Base-by-base conservation (phyloP, 495 filamentous ascomycete genomes). In the Letharia columbiana region DNA sequence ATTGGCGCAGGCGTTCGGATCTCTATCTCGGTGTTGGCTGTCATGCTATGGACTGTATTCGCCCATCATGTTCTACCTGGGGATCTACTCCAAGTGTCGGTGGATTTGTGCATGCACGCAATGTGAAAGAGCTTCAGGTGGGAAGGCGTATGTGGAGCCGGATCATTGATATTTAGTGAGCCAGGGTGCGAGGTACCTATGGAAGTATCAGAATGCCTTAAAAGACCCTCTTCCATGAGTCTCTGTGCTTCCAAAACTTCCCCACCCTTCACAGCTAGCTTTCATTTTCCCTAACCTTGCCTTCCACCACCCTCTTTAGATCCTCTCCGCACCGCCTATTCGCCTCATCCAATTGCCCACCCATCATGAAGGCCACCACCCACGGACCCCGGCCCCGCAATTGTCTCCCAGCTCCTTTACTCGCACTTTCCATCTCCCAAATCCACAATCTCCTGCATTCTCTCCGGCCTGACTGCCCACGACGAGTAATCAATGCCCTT, bases 381-480 rank as follows among this genome's bases (percentile, higher is more conserved):
- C 49, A 52, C 12, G 49, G 1, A 9, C n/a, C n/a, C 49, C 23
- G 49, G 49, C 23, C 49, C 49, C n/a, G n/a, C 49, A 8, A 52
- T 31, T 13, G 49, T 28, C 23, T 52, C 49, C 49, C 23, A 52
- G 15, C 23, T 66, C 68, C 60, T 59, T 10, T 61, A 61, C 59
- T 61, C 59, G 6, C 15, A 61, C 37, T 40, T 61, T 17, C 37
- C 59, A 28, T 41, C 33, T 7, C 37, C 59, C 37, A 61, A 37
- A 9, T 61, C 59, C n/a, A 61, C 42, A 45, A 61, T 23, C 59
- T 61, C 59, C 37, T 61, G 59, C 59, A 61, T 45, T 18, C 59
- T 20, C 42, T 61, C 37, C 37, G 59, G 37, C n/a, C 37, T 40
- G 37, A 61, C 18, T 17, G 42, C n/a, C 39, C 28, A 45, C 28